These are phyloP conservation scores for Panicum hallii DNA, from an alignment of 202 grass and related monocot species.

Conservation along the genomic window DNA sequence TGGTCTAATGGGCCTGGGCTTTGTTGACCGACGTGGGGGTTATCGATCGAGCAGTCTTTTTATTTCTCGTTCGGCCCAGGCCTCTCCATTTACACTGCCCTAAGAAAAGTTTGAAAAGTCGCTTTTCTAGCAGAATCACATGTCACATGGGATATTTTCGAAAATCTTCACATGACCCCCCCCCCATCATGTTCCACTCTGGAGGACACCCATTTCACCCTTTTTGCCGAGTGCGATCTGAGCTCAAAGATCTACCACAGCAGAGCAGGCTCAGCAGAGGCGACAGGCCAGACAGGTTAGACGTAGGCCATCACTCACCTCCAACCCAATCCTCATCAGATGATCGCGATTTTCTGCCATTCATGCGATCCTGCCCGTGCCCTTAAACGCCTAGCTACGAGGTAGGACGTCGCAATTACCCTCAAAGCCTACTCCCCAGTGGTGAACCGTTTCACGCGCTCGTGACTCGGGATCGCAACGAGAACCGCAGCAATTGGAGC, in stretches of 20 bases:
- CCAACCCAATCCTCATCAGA: constrained; percentile 10
- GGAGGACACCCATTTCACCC: neutral
- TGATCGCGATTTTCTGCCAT: neutral
- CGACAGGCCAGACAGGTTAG: constrained; percentile 15
- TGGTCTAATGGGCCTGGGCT: neutral
- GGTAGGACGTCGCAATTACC: neutral
- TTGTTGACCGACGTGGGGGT: neutral
- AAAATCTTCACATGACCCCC: neutral
- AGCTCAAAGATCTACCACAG: neutral
- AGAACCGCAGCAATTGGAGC: constrained; percentile 6
- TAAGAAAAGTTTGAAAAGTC: neutral
- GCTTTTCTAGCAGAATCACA: neutral
- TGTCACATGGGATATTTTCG: neutral
- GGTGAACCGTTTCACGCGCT: no score
- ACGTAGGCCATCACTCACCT: constrained; percentile 5
- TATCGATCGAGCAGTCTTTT: no score
- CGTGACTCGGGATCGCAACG: neutral
- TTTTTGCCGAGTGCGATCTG: constrained; percentile 37
- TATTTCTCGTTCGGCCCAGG: neutral
- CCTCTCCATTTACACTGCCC: neutral
- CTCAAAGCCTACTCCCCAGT: neutral
- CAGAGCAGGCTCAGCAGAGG: neutral
- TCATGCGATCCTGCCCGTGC: neutral
- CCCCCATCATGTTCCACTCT: neutral
- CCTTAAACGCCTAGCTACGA: neutral